phyloP scores from a whole-genome alignment of 1,284 basidiomycete genomes.

The Cutaneotrichosporon mucoides region DNA sequence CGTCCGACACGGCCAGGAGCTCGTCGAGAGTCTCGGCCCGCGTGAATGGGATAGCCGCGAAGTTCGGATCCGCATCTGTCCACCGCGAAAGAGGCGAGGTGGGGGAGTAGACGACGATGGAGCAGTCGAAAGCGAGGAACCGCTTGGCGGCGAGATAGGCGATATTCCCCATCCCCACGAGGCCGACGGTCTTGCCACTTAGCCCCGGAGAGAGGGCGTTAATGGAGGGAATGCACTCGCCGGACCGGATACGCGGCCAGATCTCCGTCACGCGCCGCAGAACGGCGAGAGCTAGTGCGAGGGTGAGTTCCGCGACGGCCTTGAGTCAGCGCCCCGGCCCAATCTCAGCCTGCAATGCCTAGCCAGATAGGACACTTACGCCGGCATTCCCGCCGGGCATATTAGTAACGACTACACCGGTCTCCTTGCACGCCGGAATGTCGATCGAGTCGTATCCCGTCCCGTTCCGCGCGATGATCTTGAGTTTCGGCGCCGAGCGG shows the following conservation, averaged over 20 bases:
- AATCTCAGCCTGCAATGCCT: too few relatives aligned
- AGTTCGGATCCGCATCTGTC: slow-evolving; percentile 25
- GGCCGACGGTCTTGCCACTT: slow-evolving; percentile 44
- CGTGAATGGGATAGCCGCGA: slow-evolving; percentile 52
- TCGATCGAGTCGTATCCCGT: slow-evolving; percentile 41
- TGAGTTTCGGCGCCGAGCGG: slow-evolving; percentile 15
- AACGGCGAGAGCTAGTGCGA: slow-evolving; percentile 58
- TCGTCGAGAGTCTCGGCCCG: slow-evolving; percentile 40
- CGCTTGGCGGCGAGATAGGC: slow-evolving; percentile 42
- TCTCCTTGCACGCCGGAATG: slow-evolving; percentile 50
- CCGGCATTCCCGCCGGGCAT: slow-evolving; percentile 50
- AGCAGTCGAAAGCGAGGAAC: slow-evolving; percentile 42
- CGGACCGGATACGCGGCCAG: slow-evolving; percentile 54
- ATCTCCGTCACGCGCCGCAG: slow-evolving; percentile 56
- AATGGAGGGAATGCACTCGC: slow-evolving; percentile 59
- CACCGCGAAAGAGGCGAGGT: slow-evolving; percentile 41
- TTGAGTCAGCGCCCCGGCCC: slow-evolving; percentile 39
- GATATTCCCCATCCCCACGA: slow-evolving; percentile 52
- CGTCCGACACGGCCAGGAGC: slow-evolving; percentile 47
- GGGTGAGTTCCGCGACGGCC: slow-evolving; percentile 56
- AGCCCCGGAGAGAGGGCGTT: slow-evolving; percentile 49
- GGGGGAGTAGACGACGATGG: slow-evolving; percentile 47
- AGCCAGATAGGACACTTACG: too few relatives aligned
- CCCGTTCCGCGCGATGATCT: slow-evolving; percentile 36
- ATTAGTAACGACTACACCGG: slow-evolving; percentile 58